These are phyloP conservation scores for Fusarium foetens DNA, from an alignment of 2,329 filamentous ascomycete genomes.

Conservation along the genomic window DNA sequence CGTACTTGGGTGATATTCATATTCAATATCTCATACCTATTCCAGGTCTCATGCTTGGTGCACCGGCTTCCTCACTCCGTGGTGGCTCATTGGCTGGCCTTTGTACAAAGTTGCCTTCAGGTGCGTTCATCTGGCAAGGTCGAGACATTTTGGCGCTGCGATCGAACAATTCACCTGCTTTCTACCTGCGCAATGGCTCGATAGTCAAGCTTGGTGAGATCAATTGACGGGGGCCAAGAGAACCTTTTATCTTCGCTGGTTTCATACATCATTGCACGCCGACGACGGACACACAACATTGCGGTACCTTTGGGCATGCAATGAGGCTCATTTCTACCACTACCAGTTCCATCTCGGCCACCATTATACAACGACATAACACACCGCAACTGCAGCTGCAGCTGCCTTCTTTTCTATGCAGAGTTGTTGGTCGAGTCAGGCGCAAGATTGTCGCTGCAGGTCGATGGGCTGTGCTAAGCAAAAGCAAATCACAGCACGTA, in stretches of 20 bases:
- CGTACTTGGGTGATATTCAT: not conserved
- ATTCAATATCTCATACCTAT: not conserved
- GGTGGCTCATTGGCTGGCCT: not conserved
- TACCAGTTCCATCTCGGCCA: not conserved
- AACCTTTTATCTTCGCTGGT: constrained; percentile 15
- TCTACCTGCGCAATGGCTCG: not conserved
- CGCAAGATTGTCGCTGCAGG: not conserved
- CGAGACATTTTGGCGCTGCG: not conserved
- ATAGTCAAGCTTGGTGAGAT: not conserved
- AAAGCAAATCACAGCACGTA: constrained; percentile 22
- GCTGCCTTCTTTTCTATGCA: not conserved
- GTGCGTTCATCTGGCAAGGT: not conserved
- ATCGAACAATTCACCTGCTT: not conserved
- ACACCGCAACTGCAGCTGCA: constrained; percentile 16
- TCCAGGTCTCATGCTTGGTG: not conserved
- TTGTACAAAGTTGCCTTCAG: not conserved
- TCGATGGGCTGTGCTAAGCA: not conserved
- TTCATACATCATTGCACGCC: not conserved
- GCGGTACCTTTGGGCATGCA: not conserved
- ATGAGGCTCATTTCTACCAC: constrained; percentile 13
- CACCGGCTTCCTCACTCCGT: not conserved
- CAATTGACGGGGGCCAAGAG: not conserved
- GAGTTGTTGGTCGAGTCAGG: not conserved
- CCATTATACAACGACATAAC: not conserved
- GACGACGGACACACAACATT: not conserved